These are phyloP conservation scores for Candida smagusa DNA, from an alignment of 1,139 yeast species.

Conservation along the genomic window DNA sequence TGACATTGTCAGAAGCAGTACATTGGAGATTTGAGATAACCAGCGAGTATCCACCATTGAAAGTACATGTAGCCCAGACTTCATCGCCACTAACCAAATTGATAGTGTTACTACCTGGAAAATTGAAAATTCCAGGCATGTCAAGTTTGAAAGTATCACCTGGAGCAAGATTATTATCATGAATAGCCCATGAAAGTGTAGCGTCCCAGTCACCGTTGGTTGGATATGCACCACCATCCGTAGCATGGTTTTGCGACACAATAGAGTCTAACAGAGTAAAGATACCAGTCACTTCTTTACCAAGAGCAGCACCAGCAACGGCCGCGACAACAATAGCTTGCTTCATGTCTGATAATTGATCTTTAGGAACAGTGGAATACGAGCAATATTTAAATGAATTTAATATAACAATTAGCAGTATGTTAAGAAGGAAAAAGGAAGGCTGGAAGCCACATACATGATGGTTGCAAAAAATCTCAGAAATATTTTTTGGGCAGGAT, in stretches of 20 bases:
- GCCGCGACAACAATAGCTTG: no score
- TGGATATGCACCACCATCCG: not conserved
- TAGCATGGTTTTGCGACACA: not conserved
- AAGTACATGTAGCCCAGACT: conserved; percentile 25
- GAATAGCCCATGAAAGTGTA: conserved; percentile 21
- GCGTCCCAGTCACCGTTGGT: conserved; percentile 22
- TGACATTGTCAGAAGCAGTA: conserved; percentile 16
- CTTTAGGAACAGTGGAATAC: no score
- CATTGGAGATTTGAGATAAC: conserved; percentile 16
- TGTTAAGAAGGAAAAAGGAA: no score
- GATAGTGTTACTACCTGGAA: conserved; percentile 10
- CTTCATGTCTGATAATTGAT: no score
- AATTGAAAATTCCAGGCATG: conserved; percentile 27
- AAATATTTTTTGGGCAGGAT: no score
- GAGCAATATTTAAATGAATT: no score
- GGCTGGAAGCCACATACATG: no score
- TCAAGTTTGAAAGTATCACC: conserved; percentile 28
- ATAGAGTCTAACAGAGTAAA: not conserved
- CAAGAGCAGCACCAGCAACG: conserved; percentile 30
- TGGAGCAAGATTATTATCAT: conserved; percentile 14
- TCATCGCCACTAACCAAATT: conserved; percentile 5
- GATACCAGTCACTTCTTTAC: conserved; percentile 12
- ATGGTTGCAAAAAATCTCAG: no score
- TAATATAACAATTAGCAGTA: no score
- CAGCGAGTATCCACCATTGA: conserved; percentile 2